phyloP scores from a whole-genome alignment of 2,329 filamentous ascomycete genomes.

The Bipolaris zeicola region DNA sequence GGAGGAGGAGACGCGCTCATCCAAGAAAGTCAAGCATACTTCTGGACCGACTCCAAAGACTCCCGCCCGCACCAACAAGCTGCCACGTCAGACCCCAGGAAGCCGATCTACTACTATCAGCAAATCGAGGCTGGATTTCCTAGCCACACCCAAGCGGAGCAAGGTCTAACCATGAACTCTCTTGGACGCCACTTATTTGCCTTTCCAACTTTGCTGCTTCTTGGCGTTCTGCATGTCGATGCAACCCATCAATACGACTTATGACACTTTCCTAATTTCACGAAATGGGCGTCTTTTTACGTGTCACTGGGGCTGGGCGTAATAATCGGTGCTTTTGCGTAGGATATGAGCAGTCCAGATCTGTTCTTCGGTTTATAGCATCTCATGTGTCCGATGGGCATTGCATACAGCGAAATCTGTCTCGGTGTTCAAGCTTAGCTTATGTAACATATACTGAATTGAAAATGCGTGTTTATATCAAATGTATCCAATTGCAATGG shows the following conservation, averaged over 20 bases:
- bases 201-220: background rate
- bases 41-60: conserved; percentile 37
- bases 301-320: conserved; percentile 17
- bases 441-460: conserved; percentile 26
- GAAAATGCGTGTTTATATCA: conserved; percentile 1
- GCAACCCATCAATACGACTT: conserved; percentile 5
- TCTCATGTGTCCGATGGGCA: conserved; percentile 16
- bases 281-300: conserved; percentile 10
- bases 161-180: conserved; percentile 25
- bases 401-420: conserved; percentile 23
- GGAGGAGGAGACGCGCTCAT: conserved; percentile 39
- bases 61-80: conserved; percentile 36
- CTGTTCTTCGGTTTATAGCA: conserved; percentile 13
- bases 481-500: background rate
- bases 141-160: conserved; percentile 48
- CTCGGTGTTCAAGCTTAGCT: conserved; percentile 19
- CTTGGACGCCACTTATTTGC: background rate
- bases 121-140: conserved; percentile 46
- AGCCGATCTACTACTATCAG: conserved; percentile 41
- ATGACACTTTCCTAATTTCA: conserved; percentile 10
- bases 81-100: conserved; percentile 37
- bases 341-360: conserved; percentile 13
- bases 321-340: conserved; percentile 16
- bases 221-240: conserved; percentile 15
- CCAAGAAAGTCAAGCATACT: conserved; percentile 42